Percentiles rank a stretch among this genome's conserved stretches.
These are phyloP conservation scores for Hordeum marinum DNA, from an alignment of 176 grass and related monocot genomes.

Conservation along the genomic window DNA sequence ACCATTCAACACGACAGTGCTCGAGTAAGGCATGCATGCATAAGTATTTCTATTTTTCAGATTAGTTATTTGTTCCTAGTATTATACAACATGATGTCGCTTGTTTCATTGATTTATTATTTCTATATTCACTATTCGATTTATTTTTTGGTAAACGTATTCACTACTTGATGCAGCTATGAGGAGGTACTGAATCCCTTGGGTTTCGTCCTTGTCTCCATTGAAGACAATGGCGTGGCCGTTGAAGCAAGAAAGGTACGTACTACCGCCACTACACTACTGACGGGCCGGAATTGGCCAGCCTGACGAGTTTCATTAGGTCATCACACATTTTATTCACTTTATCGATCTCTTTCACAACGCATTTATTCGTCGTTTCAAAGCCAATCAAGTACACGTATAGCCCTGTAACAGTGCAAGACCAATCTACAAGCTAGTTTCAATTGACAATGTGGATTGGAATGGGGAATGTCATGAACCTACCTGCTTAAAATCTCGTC, in stretches of 20 bases:
- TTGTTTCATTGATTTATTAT: not conserved
- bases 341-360: too few relatives aligned
- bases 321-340: too few relatives aligned
- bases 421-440: too few relatives aligned
- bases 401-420: too few relatives aligned
- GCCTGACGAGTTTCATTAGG: too few relatives aligned
- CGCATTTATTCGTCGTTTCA: too few relatives aligned
- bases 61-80: not conserved
- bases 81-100: not conserved
- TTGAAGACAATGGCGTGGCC: conserved; percentile 42
- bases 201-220: conserved; percentile 16
- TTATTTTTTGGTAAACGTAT: not conserved
- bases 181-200: conserved; percentile 30
- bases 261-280: not conserved
- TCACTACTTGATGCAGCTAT: not conserved
- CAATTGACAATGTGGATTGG: too few relatives aligned
- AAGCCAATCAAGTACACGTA: too few relatives aligned
- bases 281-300: not conserved
- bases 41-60: too few relatives aligned
- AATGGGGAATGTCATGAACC: too few relatives aligned
- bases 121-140: not conserved
- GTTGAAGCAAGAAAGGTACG: conserved; percentile 26
- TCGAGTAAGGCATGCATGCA: conserved; percentile 20
- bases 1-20: conserved; percentile 41
- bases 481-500: too few relatives aligned